Evolutionary conservation across 495 filamentous ascomycete species (phyloP).

Genomic region (Evernia prunastri): DNA sequence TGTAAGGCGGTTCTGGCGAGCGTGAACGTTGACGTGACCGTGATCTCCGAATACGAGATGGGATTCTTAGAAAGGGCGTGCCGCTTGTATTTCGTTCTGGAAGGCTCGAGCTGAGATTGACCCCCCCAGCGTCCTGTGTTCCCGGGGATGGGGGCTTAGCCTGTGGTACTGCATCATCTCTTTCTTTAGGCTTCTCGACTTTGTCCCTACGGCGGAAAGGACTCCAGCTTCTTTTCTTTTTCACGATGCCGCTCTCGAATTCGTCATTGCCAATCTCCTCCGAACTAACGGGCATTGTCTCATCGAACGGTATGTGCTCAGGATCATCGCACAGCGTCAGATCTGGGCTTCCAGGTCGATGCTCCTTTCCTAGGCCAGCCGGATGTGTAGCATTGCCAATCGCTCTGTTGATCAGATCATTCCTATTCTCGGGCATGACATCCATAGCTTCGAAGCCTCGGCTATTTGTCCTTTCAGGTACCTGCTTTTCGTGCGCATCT

Average conservation of each 20-base stretch:
- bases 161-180: constrained; percentile 6
- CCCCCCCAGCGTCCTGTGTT: constrained; percentile 3
- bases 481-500: constrained; percentile 12
- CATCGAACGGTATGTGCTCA: constrained; percentile 24
- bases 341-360: constrained; percentile 14
- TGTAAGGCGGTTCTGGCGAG: constrained; percentile 15
- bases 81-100: constrained; percentile 33
- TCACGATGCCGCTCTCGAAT: constrained; percentile 9
- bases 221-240: constrained; percentile 19
- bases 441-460: constrained; percentile 1
- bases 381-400: not conserved
- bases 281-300: constrained; percentile 19
- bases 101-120: constrained; percentile 24
- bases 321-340: constrained; percentile 24
- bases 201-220: constrained; percentile 23
- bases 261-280: constrained; percentile 23
- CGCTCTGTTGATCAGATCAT: not conserved
- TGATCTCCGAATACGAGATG: constrained; percentile 22
- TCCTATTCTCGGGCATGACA: not conserved
- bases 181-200: constrained; percentile 8
- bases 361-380: not conserved
- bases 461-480: not conserved
- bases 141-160: constrained; percentile 7
- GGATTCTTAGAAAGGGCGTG: constrained; percentile 35
- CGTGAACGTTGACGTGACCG: constrained; percentile 21